Base-by-base conservation (phyloP, 2,329 filamentous ascomycete genomes). In the Pseudopyricularia javanii region DNA sequence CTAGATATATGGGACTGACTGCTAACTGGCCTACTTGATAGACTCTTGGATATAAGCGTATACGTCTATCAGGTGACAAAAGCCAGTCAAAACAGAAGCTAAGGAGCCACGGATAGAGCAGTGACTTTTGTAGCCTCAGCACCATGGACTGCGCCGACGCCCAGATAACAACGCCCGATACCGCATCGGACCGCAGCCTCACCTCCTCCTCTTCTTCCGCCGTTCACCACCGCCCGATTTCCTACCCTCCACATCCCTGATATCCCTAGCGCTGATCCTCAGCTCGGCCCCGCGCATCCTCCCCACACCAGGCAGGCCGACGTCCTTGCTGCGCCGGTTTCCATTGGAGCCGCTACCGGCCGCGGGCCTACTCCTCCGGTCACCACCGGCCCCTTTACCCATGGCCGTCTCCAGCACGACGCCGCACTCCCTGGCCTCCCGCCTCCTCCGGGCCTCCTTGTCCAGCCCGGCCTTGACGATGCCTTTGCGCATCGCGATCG, bases 361-460 rank as follows among this genome's bases (percentile, higher is more conserved):
- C 14, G n/a, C n/a, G n/a, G n/a, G n/a, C n/a, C n/a, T n/a, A n/a
- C 37, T 43, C 17, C 37, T 43, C 37, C 37, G 17, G 37, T 43
- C 37, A 51, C 64, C 58, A 55, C 62, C 54, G 49, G 66, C 74
- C 52, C 70, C 70, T 54, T 68, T 70, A 54, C 66, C 72, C 53
- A 66, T 63, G 53, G 65, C 71, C 56, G 74, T 75, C 73, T 97
- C 93, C 33, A 97, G 72, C 49, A 97, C 82, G 60, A 97, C 83
- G 6, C 91, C 93, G 61, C 91, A 95, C 74, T 97, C 91, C 62
- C 77, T 81, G 2, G 93, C 93, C 66, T 95, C 88, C 40, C 74
- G 75, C 35, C 91, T 74, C 51, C 91, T 73, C 70, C 78, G 86
- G 12, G 77, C 71, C 66, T 96, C 91, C 55, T 79, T 80, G 28